Evolutionary conservation across 1,284 basidiomycete species (phyloP).

Genomic region (Megacollybia platyphylla): DNA sequence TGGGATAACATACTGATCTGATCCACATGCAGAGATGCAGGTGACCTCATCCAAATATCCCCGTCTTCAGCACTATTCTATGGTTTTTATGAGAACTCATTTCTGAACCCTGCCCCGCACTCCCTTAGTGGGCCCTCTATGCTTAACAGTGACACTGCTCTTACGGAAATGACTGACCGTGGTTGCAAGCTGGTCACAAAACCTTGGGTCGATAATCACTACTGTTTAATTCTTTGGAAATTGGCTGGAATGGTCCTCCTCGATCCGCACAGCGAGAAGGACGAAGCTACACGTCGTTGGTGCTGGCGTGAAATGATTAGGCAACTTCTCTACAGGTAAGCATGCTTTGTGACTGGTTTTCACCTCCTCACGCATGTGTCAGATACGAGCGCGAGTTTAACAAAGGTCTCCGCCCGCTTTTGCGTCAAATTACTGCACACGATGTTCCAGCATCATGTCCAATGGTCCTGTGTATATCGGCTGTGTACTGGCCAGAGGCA

Average conservation of each 20-base stretch:
- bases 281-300: slow-evolving; percentile 48
- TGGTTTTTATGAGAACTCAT: slow-evolving; percentile 35
- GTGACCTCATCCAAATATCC: slow-evolving; percentile 47
- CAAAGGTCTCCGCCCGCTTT: slow-evolving; percentile 63
- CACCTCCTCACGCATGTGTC: slow-evolving; percentile 1
- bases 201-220: slow-evolving; percentile 88
- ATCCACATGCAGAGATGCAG: slow-evolving; percentile 26
- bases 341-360: not conserved
- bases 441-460: slow-evolving; percentile 63
- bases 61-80: slow-evolving; percentile 51
- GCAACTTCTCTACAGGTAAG: slow-evolving; percentile 80
- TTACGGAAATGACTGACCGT: slow-evolving; percentile 24
- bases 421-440: slow-evolving; percentile 67
- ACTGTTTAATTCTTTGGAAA: slow-evolving; percentile 89
- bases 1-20: slow-evolving; percentile 7
- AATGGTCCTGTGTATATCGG: slow-evolving; percentile 79
- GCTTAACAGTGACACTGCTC: not conserved
- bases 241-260: slow-evolving; percentile 72
- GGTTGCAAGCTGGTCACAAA: slow-evolving; percentile 55
- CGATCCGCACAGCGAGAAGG: slow-evolving; percentile 47
- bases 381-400: slow-evolving; percentile 91
- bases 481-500: slow-evolving; percentile 41
- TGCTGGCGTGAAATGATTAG: slow-evolving; percentile 67
- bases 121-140: slow-evolving; percentile 4
- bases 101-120: slow-evolving; percentile 11